Evolutionary conservation across 73 alveolate genomes (phyloP).

Genomic region (Tetrahymena elliotti): DNA sequence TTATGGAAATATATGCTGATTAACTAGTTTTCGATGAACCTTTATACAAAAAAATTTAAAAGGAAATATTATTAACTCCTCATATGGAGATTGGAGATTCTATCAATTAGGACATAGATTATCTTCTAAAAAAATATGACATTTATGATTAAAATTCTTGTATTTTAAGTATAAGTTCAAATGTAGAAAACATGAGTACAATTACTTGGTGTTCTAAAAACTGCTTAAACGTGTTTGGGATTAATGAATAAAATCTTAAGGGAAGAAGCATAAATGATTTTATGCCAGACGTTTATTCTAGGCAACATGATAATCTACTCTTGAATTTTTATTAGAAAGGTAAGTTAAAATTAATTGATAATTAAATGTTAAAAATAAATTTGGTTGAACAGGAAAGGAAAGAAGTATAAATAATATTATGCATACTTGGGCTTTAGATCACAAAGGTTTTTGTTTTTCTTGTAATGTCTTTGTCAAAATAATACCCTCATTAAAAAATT

Average conservation of each 20-base stretch:
- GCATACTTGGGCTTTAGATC: slow-evolving; percentile 32
- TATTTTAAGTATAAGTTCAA: slow-evolving; percentile 13
- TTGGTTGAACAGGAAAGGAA: neutral
- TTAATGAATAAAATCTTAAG: slow-evolving; percentile 10
- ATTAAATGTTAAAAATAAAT: neutral
- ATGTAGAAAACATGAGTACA: neutral
- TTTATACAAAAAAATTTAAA: slow-evolving; percentile 10
- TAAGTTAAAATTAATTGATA: neutral
- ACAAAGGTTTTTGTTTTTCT: slow-evolving; percentile 8
- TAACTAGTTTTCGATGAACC: slow-evolving; percentile 24
- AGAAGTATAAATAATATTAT: slow-evolving; percentile 8
- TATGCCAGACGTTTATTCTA: slow-evolving; percentile 17
- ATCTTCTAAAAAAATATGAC: slow-evolving; percentile 8
- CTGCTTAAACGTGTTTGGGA: slow-evolving; percentile 27
- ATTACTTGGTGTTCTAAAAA: slow-evolving; percentile 34
- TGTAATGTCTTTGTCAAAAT: slow-evolving; percentile 26
- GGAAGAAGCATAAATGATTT: slow-evolving; percentile 18
- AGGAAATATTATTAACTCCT: slow-evolving; percentile 9
- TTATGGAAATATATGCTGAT: slow-evolving; percentile 24
- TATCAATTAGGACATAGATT: slow-evolving; percentile 9
- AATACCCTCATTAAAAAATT: slow-evolving; percentile 17
- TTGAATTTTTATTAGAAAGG: slow-evolving; percentile 12
- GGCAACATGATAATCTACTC: neutral
- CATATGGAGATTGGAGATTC: slow-evolving; percentile 41
- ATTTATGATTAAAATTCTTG: slow-evolving; percentile 27